Percentiles rank a stretch among this genome's conserved stretches.
Conservation (phyloP, 129 eudicot genomes). For the Mikania micrantha region DNA sequence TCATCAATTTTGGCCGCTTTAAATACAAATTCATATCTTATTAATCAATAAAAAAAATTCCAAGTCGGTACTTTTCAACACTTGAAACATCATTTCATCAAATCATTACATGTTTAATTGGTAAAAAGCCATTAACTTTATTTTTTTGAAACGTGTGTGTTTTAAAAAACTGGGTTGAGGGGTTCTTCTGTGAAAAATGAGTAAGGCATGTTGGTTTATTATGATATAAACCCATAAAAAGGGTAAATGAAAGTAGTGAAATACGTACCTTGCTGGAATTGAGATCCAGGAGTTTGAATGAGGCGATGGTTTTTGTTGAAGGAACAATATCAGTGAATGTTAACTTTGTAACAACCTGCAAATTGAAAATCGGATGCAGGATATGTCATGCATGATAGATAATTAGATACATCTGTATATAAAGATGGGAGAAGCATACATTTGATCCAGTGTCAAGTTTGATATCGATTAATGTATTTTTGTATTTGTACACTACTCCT, state of each 20-base stretch:
- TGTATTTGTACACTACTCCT: slow-evolving; percentile 69
- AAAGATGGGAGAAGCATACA: slow-evolving; percentile 35
- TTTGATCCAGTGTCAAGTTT: slow-evolving; percentile 86
- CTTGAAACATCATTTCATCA: not conserved
- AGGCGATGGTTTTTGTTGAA: slow-evolving; percentile 76
- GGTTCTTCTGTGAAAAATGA: not conserved
- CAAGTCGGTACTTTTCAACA: not conserved
- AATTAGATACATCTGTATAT: not conserved
- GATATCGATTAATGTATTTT: slow-evolving; percentile 65
- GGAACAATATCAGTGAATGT: slow-evolving; percentile 65
- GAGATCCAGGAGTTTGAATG: slow-evolving; percentile 56
- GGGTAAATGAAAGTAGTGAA: not conserved
- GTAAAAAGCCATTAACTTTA: no score
- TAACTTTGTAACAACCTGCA: slow-evolving; percentile 67
- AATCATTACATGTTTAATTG: no score
- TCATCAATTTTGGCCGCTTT: not conserved
- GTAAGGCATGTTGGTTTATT: not conserved
- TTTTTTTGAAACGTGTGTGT: no score
- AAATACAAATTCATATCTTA: not conserved
- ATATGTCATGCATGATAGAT: not conserved
- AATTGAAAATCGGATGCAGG: not conserved
- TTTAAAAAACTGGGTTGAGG: not conserved
- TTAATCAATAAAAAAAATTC: no score
- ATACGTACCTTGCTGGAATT: slow-evolving; percentile 66
- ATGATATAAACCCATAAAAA: no score